Evolutionary conservation across 306 rosid species (phyloP).

Genomic region (Fragaria ananassa): DNA sequence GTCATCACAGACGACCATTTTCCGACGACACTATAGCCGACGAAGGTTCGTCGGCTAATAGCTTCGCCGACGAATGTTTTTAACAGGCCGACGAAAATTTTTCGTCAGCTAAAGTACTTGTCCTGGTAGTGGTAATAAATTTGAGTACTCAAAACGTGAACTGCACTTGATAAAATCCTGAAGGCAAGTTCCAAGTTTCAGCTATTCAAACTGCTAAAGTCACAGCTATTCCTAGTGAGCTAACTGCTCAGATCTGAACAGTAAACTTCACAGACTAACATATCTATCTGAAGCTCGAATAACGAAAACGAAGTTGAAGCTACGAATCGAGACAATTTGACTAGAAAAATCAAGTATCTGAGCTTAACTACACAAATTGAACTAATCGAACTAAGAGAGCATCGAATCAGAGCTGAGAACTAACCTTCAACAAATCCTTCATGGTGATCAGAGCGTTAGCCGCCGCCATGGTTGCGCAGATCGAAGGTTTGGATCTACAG

Average conservation of each 20-base stretch:
- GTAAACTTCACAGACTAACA: constrained; percentile 20
- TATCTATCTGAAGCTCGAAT: constrained; percentile 42
- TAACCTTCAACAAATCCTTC: constrained; percentile 72
- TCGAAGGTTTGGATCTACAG: constrained; percentile 47
- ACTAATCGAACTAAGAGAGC: constrained; percentile 23
- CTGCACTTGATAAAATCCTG: too few species aligned
- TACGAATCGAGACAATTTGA: constrained; percentile 19
- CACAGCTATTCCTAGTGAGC: constrained; percentile 15
- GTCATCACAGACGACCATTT: too few species aligned
- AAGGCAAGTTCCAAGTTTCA: too few species aligned
- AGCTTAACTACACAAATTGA: constrained; percentile 29
- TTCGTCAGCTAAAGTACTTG: too few species aligned
- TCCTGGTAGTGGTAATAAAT: too few species aligned
- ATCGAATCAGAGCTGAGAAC: constrained; percentile 27
- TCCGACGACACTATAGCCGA: too few species aligned
- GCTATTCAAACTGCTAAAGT: neutral
- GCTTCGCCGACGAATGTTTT: too few species aligned
- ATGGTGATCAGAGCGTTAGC: constrained; percentile 98
- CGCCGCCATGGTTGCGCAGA: constrained; percentile 80
- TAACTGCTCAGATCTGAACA: constrained; percentile 33
- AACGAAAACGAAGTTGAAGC: constrained; percentile 19
- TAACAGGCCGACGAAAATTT: too few species aligned
- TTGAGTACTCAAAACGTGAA: too few species aligned
- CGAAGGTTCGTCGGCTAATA: too few species aligned
- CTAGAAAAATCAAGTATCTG: neutral